phyloP scores from a whole-genome alignment of 139 green algal genomes.

The Asterochloris erici region DNA sequence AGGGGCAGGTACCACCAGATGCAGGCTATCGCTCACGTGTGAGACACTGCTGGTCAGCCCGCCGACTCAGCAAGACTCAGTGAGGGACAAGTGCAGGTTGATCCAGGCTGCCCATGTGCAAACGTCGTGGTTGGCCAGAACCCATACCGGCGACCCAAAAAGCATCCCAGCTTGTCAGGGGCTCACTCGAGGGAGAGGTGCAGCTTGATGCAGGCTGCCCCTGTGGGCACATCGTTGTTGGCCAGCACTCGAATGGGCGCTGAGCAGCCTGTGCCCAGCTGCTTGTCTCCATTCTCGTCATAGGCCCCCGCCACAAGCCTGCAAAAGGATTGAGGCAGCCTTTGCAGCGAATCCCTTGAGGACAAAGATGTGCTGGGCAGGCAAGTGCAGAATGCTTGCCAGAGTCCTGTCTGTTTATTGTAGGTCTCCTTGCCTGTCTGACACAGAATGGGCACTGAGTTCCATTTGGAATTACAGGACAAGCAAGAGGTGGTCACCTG shows the following conservation, averaged over 20 bases:
- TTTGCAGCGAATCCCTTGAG: neutral
- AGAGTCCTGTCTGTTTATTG: neutral
- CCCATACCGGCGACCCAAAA: no score
- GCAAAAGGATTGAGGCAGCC: neutral
- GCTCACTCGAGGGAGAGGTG: no score
- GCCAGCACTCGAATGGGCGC: slow-evolving; percentile 52
- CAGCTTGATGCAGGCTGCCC: slow-evolving; percentile 42
- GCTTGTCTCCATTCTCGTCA: slow-evolving; percentile 9
- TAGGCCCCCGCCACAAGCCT: slow-evolving; percentile 28
- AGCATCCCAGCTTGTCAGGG: no score
- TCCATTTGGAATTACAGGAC: neutral
- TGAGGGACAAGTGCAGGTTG: no score
- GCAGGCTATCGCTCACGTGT: no score
- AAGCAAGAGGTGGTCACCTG: neutral
- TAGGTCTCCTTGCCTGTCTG: no score
- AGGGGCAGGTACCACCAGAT: no score
- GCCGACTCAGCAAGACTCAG: no score
- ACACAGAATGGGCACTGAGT: no score
- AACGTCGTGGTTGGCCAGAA: no score
- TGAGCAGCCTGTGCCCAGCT: slow-evolving; percentile 42
- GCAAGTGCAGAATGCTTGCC: neutral
- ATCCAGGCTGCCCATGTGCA: no score
- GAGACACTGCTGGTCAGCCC: no score
- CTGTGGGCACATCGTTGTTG: slow-evolving; percentile 68
- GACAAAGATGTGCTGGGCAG: neutral